phyloP scores from a whole-genome alignment of 371 early-diverging fungal species.

The Mortierella sp. region DNA sequence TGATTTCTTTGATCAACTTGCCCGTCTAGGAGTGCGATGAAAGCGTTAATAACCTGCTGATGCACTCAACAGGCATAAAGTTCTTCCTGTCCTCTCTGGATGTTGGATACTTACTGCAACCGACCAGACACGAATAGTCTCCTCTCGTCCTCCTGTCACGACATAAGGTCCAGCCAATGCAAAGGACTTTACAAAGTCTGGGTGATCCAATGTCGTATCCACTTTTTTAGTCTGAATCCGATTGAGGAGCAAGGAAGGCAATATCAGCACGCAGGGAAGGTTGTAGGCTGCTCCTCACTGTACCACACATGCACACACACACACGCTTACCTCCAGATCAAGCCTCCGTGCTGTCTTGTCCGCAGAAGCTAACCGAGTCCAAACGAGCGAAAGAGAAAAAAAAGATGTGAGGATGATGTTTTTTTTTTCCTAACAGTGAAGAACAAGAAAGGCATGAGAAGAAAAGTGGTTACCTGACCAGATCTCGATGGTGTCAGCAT shows the following conservation, averaged over 20 bases:
- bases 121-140: constrained; percentile 84
- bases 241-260: not conserved
- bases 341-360: constrained; percentile 79
- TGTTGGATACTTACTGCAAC: constrained; percentile 69
- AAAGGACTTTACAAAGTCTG: constrained; percentile 83
- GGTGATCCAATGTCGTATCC: constrained; percentile 78
- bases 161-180: constrained; percentile 71
- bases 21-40: constrained; percentile 65
- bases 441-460: too few species aligned
- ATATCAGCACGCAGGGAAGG: too few species aligned
- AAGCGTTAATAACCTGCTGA: not conserved
- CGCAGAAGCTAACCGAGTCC: constrained; percentile 66
- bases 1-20: constrained; percentile 69
- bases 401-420: not conserved
- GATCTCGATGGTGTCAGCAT: constrained; percentile 35
- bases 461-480: constrained; percentile 31
- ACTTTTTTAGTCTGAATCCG: constrained; percentile 61
- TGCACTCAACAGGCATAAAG: too few species aligned
- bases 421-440: too few species aligned
- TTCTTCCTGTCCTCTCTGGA: too few species aligned
- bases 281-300: too few species aligned
- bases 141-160: constrained; percentile 84
- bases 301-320: too few species aligned
- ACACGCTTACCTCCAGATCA: constrained; percentile 51
- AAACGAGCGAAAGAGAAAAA: not conserved